A percentile compares a stretch with the other conserved stretches of the same genome.
These are phyloP conservation scores for Flaveria robusta DNA, from an alignment of 129 eudicot species.

Conservation along the genomic window DNA sequence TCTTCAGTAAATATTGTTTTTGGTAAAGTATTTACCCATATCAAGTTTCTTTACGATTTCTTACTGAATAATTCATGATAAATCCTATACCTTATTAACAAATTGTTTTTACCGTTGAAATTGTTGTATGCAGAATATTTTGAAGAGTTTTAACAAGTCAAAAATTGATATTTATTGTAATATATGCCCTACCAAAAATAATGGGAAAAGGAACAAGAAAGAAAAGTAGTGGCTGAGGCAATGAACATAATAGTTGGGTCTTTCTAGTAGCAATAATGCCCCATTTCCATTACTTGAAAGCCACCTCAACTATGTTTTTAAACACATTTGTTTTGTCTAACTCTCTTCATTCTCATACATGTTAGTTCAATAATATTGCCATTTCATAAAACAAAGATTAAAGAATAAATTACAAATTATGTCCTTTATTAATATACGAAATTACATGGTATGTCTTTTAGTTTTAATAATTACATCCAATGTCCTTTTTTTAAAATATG, in stretches of 20 bases:
- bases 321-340: slow-evolving; percentile 8
- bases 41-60: no score
- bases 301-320: slow-evolving; percentile 32
- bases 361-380: slow-evolving; percentile 21
- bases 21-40: no score
- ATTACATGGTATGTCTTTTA: no score
- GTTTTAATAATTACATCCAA: no score
- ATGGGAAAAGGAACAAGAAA: slow-evolving; percentile 9
- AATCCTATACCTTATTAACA: no score
- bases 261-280: slow-evolving; percentile 29
- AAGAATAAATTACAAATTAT: no score
- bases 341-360: slow-evolving; percentile 9
- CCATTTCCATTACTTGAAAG: slow-evolving; percentile 31
- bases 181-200: slow-evolving; percentile 22
- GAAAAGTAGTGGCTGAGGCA: slow-evolving; percentile 14
- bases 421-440: no score
- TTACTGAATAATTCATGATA: no score
- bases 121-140: neutral
- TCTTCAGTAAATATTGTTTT: no score
- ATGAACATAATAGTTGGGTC: slow-evolving; percentile 19
- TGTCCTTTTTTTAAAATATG: no score
- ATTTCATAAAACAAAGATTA: slow-evolving; percentile 13
- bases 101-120: neutral
- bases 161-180: slow-evolving; percentile 4
- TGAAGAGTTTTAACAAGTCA: neutral